Base-by-base conservation (phyloP, 1,139 yeast genomes). In the Yamadazyma blattariae region DNA sequence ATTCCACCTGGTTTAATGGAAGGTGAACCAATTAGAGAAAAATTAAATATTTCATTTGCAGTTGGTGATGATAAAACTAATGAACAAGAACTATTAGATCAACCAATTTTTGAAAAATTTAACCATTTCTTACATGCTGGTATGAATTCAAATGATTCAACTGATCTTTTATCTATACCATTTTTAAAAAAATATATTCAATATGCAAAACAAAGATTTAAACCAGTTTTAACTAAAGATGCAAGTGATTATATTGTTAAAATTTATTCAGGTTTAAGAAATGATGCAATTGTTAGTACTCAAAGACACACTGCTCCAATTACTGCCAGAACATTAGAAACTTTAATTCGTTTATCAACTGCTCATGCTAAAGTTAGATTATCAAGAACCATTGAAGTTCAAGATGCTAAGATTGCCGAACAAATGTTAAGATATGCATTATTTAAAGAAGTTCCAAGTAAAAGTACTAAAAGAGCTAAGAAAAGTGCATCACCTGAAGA, bases 261-360 rank as follows among this genome's bases (percentile, higher is more conserved):
- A 35, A 79, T 86, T 7, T 92, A 92, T 56, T 71, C 96, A 1
- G 79, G 82, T 10, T 71, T 92, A 47, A 77, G 99, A 65, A 89
- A 89, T 54, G 95, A 90, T 50, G 79, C 79, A 36, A 68, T 80
- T 35, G 83, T 79, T 32, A 74, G 71, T 44, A 82, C 81, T 50
- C 86, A 82, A 55, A 76, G 92, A 40, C 80, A 86, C 48, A 89
- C 97, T 3, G 85, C 96, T 1, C 98, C 99, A 26, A 88, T 94
- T 47, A 92, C 99, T 3, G 96, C 98, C 16, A 87, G 99, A 79
- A 94, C 98, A 3, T 71, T 92, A 50, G 99, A 92, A 64, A 92
- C 99, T 0, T 71, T 92, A 49, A 92, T 92, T 57, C 95, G 99
- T 70, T 70, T 92, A 42, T 75, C 97, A 1, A 87, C 97, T 1